Conservation (phyloP, 2,329 filamentous ascomycete species). For the Fusarium sacchari region DNA sequence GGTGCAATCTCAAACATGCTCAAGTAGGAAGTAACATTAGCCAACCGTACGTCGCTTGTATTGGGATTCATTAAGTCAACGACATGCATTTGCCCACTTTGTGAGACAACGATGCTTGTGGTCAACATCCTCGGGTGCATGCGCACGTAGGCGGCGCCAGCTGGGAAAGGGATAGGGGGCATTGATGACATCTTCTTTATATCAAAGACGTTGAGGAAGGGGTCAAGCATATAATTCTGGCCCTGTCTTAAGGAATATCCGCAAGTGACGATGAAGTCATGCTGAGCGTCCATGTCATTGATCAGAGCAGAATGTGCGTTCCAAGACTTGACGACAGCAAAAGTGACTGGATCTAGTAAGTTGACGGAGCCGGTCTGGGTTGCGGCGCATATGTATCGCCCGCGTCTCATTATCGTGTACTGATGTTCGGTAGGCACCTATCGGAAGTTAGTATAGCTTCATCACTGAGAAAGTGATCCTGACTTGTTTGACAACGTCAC, state of each 20-base stretch:
- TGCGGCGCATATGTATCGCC: conserved; percentile 90
- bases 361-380: conserved; percentile 85
- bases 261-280: conserved; percentile 95
- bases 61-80: conserved; percentile 96
- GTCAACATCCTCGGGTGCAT: conserved; percentile 97
- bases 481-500: conserved; percentile 75
- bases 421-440: conserved; percentile 76
- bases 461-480: not conserved
- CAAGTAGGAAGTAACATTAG: conserved; percentile 79
- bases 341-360: conserved; percentile 82
- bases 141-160: conserved; percentile 91
- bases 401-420: conserved; percentile 93
- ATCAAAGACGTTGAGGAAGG: conserved; percentile 94
- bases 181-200: conserved; percentile 89
- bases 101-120: conserved; percentile 92
- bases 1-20: conserved; percentile 86
- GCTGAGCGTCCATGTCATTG: conserved; percentile 96
- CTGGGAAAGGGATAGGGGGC: conserved; percentile 90
- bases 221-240: conserved; percentile 82
- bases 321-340: conserved; percentile 86
- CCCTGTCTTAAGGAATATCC: conserved; percentile 86
- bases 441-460: conserved; percentile 44
- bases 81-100: conserved; percentile 92
- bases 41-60: conserved; percentile 84
- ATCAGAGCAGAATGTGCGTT: conserved; percentile 88